These are phyloP conservation scores for Bonnemaisonia californica DNA, from an alignment of 31 red algal species.

Conservation along the genomic window DNA sequence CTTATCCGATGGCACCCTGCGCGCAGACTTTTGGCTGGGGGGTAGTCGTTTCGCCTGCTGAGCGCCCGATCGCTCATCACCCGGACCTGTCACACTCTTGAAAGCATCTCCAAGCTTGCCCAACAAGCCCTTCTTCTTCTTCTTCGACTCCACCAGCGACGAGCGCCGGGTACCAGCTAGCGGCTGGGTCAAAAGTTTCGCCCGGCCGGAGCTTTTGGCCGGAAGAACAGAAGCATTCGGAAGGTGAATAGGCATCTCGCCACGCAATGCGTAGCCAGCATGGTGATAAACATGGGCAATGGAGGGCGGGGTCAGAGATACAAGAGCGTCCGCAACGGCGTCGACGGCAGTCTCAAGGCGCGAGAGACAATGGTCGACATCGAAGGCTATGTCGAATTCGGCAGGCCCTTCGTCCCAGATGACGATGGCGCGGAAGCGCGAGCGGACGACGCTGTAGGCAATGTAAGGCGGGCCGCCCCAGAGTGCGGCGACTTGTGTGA, in stretches of 20 bases:
- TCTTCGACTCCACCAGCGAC: too few relatives aligned
- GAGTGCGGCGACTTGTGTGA: constrained; percentile 50
- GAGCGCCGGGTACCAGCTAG: not conserved
- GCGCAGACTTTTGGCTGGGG: not conserved
- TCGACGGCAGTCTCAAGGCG: constrained; percentile 39
- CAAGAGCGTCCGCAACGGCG: constrained; percentile 14
- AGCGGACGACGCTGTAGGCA: constrained; percentile 45
- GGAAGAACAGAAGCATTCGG: too few relatives aligned
- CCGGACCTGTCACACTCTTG: too few relatives aligned
- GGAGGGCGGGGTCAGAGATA: constrained; percentile 15
- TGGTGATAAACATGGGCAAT: constrained; percentile 47
- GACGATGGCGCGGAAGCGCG: constrained; percentile 58
- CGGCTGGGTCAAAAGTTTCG: constrained; percentile 13
- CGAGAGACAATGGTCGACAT: constrained; percentile 42
- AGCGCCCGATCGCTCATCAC: constrained; percentile 10
- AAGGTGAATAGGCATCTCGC: constrained; percentile 10
- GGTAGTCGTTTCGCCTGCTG: constrained; percentile 1
- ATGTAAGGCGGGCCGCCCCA: constrained; percentile 72
- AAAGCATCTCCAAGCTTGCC: too few relatives aligned
- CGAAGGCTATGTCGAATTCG: constrained; percentile 44
- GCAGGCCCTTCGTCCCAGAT: constrained; percentile 41
- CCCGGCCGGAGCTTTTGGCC: constrained; percentile 1
- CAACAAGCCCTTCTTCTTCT: too few relatives aligned
- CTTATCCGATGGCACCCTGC: constrained; percentile 10
- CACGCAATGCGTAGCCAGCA: constrained; percentile 44